A percentile compares a stretch with the other conserved stretches of the same genome.
Conservation (phyloP, 2,329 filamentous ascomycete genomes). For the Cladosporium sp. region DNA sequence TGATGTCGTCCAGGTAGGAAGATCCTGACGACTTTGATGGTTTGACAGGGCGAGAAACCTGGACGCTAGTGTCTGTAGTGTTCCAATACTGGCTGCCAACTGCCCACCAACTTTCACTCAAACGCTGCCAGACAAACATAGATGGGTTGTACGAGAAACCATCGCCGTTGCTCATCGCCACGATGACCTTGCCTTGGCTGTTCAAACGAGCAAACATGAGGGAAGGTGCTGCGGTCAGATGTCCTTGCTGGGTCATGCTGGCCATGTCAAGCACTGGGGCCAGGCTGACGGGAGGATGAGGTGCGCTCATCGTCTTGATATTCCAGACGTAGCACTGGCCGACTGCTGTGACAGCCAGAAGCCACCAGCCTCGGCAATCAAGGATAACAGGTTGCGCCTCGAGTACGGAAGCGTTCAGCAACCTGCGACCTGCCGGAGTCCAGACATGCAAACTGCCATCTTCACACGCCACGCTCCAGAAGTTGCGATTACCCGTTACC, state of each 20-base stretch:
- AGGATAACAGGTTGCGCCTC: conserved; percentile 93
- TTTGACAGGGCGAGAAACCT: conserved; percentile 35
- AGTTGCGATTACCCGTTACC: conserved; percentile 80
- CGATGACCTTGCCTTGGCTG: conserved; percentile 74
- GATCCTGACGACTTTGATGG: conserved; percentile 1
- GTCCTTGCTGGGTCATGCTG: conserved; percentile 68
- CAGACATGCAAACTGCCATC: conserved; percentile 86
- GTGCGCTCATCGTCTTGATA: conserved; percentile 66
- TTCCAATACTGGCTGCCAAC: conserved; percentile 99
- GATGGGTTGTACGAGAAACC: conserved; percentile 82
- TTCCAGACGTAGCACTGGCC: conserved; percentile 95
- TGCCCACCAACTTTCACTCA: conserved; percentile 98
- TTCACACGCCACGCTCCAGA: conserved; percentile 91
- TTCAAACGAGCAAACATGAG: conserved; percentile 90
- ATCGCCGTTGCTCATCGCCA: conserved; percentile 92
- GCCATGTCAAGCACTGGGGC: conserved; percentile 86
- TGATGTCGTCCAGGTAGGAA: conserved; percentile 28
- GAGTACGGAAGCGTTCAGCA: conserved; percentile 78
- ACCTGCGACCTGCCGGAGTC: conserved; percentile 82
- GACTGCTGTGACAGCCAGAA: conserved; percentile 82
- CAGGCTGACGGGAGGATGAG: conserved; percentile 84
- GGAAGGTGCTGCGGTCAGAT: conserved; percentile 73
- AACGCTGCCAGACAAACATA: conserved; percentile 87
- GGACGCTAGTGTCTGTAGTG: conserved; percentile 83
- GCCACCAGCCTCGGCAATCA: conserved; percentile 82